These are phyloP conservation scores for Sarocladiaceae sp. DNA, from an alignment of 2,329 filamentous ascomycete species.

Conservation along the genomic window DNA sequence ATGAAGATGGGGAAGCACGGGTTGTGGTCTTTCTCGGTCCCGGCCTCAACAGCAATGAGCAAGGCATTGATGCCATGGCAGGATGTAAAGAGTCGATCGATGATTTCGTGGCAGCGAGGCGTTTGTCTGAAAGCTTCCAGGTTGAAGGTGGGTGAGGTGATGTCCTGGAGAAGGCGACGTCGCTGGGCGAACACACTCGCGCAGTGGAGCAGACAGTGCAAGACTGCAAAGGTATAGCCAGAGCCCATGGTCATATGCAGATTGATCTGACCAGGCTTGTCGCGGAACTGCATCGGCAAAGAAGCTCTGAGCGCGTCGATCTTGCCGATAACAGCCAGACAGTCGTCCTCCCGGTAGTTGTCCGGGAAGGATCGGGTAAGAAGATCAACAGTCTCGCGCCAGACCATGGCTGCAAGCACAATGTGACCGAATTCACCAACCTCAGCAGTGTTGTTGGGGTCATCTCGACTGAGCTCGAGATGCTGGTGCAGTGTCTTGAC, in stretches of 20 bases:
- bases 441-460: constrained; percentile 35
- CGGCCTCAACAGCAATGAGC: constrained; percentile 50
- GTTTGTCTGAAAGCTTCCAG: constrained; percentile 49
- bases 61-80: constrained; percentile 56
- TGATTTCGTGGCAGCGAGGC: constrained; percentile 45
- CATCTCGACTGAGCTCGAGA: constrained; percentile 28
- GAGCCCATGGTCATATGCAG: constrained; percentile 62
- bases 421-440: constrained; percentile 61
- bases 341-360: constrained; percentile 51
- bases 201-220: constrained; percentile 58
- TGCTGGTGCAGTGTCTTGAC: constrained; percentile 51
- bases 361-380: constrained; percentile 49
- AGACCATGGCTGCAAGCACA: constrained; percentile 55
- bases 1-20: constrained; percentile 61
- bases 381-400: constrained; percentile 60
- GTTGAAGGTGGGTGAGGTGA: constrained; percentile 48
- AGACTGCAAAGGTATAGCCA: constrained; percentile 58
- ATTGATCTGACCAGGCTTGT: constrained; percentile 58
- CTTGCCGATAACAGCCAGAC: constrained; percentile 45
- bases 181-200: constrained; percentile 59
- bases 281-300: constrained; percentile 55
- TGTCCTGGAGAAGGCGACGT: constrained; percentile 53
- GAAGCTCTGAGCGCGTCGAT: constrained; percentile 52
- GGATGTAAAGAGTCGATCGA: constrained; percentile 54
- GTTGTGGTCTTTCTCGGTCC: constrained; percentile 53